These are phyloP conservation scores for Ailanthus altissimus DNA, from an alignment of 345 rosid genomes.

Conservation along the genomic window DNA sequence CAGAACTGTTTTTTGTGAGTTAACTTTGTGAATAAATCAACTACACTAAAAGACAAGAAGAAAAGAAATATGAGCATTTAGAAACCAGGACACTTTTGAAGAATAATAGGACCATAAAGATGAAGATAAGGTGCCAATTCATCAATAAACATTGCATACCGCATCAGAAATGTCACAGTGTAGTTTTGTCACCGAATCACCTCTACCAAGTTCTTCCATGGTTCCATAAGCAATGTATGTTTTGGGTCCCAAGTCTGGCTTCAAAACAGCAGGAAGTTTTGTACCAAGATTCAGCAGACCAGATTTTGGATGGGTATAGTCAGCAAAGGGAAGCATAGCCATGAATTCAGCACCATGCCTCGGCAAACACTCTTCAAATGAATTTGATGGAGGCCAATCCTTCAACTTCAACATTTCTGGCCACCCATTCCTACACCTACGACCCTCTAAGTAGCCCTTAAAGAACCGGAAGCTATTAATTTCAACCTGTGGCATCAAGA, in stretches of 20 bases:
- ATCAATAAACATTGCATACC: slow-evolving; percentile 29
- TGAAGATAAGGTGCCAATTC: background rate
- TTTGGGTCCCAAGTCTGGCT: slow-evolving; percentile 72
- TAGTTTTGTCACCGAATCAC: slow-evolving; percentile 61
- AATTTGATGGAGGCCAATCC: slow-evolving; percentile 64
- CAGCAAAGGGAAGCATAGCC: slow-evolving; percentile 49
- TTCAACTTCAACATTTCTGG: slow-evolving; percentile 59
- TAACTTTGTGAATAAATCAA: slow-evolving; percentile 1
- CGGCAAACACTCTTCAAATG: slow-evolving; percentile 56
- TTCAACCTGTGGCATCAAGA: slow-evolving; percentile 45
- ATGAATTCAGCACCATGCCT: slow-evolving; percentile 60
- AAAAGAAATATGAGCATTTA: slow-evolving; percentile 1
- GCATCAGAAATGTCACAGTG: slow-evolving; percentile 65
- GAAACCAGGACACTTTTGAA: background rate
- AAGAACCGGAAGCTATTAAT: slow-evolving; percentile 52
- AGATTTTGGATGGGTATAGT: slow-evolving; percentile 51
- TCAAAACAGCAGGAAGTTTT: slow-evolving; percentile 48
- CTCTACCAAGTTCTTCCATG: slow-evolving; percentile 53
- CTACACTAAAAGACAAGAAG: background rate
- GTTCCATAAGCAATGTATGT: slow-evolving; percentile 59
- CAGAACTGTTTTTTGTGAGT: background rate
- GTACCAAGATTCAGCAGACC: slow-evolving; percentile 57
- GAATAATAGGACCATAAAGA: background rate
- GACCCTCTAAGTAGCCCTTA: slow-evolving; percentile 55
- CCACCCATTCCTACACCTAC: slow-evolving; percentile 45